Evolutionary conservation across 352 stramenopile species (phyloP).

Genomic region (Ophiocytium majus): DNA sequence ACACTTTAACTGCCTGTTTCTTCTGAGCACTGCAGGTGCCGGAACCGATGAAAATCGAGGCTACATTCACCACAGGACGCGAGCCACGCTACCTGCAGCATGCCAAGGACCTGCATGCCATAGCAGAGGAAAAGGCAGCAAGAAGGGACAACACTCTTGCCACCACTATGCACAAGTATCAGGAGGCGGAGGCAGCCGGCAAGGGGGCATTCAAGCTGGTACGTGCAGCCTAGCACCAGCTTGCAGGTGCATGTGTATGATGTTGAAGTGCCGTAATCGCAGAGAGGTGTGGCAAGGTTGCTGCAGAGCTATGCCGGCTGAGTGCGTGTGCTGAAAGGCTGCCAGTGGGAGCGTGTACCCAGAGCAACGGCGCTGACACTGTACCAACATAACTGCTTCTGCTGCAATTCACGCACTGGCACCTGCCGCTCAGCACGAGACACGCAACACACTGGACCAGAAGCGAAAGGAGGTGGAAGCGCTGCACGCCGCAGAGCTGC

Average conservation of each 20-base stretch:
- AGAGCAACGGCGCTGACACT: too few species aligned
- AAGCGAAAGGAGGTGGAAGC: conserved; percentile 73
- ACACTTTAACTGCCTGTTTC: too few species aligned
- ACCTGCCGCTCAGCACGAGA: too few species aligned
- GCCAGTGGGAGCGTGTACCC: too few species aligned
- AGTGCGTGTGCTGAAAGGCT: too few species aligned
- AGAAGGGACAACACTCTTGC: conserved; percentile 56
- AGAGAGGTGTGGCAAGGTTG: too few species aligned
- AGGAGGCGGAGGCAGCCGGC: conserved; percentile 58
- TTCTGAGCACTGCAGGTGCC: conserved; percentile 60
- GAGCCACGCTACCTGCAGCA: conserved; percentile 59
- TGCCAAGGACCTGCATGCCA: conserved; percentile 60
- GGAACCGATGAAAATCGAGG: conserved; percentile 73
- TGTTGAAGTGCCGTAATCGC: too few species aligned
- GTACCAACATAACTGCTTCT: too few species aligned
- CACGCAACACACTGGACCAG: conserved; percentile 64
- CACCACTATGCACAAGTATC: conserved; percentile 65
- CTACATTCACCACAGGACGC: conserved; percentile 69
- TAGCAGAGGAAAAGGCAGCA: conserved; percentile 58
- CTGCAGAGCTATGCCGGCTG: too few species aligned
- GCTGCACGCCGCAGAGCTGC: conserved; percentile 51
- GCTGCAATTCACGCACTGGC: too few species aligned
- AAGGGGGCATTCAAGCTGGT: conserved; percentile 49
- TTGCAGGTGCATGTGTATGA: too few species aligned
- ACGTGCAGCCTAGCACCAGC: not conserved